Conservation (phyloP, 495 filamentous ascomycete species). For the Ramalina peruviana region DNA sequence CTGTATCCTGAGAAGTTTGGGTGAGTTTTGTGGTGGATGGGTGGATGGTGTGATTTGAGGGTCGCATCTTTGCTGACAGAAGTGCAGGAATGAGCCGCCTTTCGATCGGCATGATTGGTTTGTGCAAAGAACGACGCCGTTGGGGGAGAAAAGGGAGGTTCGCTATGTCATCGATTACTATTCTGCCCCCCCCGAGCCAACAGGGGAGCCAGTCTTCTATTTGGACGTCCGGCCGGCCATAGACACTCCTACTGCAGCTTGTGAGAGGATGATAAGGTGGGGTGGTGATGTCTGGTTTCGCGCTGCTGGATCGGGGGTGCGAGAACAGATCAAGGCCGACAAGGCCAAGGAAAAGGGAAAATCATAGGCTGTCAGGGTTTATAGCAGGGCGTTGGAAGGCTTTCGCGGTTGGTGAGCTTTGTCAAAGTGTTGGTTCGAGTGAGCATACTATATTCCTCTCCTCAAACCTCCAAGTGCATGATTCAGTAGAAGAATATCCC, state of each 20-base stretch:
- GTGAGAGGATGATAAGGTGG: conserved; percentile 79
- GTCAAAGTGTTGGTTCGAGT: no score
- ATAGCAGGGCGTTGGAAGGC: background rate
- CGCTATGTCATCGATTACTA: conserved; percentile 99
- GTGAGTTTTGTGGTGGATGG: conserved; percentile 27
- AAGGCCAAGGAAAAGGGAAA: background rate
- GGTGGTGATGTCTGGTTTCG: conserved; percentile 86
- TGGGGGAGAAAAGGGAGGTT: conserved; percentile 51
- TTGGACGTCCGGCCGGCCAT: conserved; percentile 91
- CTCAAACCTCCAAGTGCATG: no score
- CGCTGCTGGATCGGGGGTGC: conserved; percentile 54
- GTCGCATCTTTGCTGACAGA: background rate
- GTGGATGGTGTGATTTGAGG: background rate
- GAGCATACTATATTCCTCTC: no score
- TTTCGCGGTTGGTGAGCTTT: no score
- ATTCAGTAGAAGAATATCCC: no score
- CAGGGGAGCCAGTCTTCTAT: conserved; percentile 89
- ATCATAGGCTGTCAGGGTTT: background rate
- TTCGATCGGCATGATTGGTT: conserved; percentile 99
- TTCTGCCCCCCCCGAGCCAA: conserved; percentile 69
- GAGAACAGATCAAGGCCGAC: background rate
- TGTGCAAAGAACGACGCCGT: conserved; percentile 53
- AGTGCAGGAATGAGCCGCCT: conserved; percentile 58
- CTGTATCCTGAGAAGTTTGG: conserved; percentile 66
- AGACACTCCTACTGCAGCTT: conserved; percentile 65